phyloP scores from a whole-genome alignment of 495 filamentous ascomycete genomes.

The Penicillium canariense region DNA sequence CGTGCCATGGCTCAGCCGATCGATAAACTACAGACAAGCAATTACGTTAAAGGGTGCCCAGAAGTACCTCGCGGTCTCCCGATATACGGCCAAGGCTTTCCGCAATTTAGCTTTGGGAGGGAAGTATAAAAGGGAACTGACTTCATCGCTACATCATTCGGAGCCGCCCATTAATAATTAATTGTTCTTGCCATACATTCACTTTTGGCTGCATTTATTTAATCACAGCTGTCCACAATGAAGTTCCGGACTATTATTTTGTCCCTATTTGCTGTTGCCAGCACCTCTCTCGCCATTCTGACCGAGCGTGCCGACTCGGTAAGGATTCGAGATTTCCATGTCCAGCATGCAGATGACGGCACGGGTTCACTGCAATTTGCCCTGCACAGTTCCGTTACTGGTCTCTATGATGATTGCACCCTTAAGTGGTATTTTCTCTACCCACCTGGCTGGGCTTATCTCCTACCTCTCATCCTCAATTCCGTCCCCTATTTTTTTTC shows the following conservation, averaged over 20 bases:
- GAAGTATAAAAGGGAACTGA: not conserved
- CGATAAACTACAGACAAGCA: not conserved
- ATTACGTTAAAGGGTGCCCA: no score
- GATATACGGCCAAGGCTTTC: not conserved
- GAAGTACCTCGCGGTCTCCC: no score
- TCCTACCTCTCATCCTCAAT: not conserved
- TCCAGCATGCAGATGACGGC: not conserved
- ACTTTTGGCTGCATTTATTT: not conserved
- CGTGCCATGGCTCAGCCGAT: not conserved
- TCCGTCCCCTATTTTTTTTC: not conserved
- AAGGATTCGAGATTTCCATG: constrained; percentile 4
- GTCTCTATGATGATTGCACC: not conserved
- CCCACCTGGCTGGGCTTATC: not conserved
- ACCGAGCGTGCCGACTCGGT: not conserved
- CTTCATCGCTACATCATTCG: constrained; percentile 1
- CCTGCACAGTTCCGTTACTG: not conserved
- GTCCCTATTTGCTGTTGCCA: not conserved
- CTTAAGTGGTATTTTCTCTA: not conserved
- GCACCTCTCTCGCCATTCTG: not conserved
- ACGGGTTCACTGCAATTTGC: constrained; percentile 3
- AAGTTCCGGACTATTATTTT: not conserved
- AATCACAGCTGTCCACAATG: constrained; percentile 1
- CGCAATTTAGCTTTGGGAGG: not conserved
- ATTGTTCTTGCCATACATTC: not conserved
- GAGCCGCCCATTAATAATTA: not conserved